Evolutionary conservation across 345 rosid genomes (phyloP).

Genomic region (Corchorus olitorius): DNA sequence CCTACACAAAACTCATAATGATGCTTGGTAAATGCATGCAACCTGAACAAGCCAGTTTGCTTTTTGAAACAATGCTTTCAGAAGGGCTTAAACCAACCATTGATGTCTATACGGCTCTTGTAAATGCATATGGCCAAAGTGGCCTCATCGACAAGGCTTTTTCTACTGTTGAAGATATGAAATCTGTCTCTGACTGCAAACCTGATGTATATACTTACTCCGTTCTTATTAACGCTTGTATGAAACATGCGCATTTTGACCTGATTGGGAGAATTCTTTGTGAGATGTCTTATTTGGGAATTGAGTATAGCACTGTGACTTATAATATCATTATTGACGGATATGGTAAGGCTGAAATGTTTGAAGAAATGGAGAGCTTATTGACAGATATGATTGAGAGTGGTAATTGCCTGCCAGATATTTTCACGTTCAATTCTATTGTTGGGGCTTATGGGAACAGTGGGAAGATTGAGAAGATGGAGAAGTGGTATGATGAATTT

Average conservation of each 20-base stretch:
- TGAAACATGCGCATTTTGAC: constrained; percentile 52
- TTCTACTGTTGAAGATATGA: constrained; percentile 63
- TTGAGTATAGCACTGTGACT: constrained; percentile 58
- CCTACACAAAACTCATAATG: constrained; percentile 63
- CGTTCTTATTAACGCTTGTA: constrained; percentile 58
- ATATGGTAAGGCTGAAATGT: constrained; percentile 74
- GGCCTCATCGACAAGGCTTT: constrained; percentile 58
- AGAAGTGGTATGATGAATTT: constrained; percentile 75
- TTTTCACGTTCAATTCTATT: constrained; percentile 72
- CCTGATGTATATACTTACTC: constrained; percentile 82
- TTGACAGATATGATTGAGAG: constrained; percentile 68
- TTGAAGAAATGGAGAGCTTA: constrained; percentile 66
- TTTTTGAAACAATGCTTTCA: constrained; percentile 64
- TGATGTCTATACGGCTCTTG: constrained; percentile 80
- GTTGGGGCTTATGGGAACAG: constrained; percentile 66
- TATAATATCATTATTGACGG: constrained; percentile 76
- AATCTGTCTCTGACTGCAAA: constrained; percentile 62
- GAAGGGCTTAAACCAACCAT: constrained; percentile 73
- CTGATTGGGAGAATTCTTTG: constrained; percentile 47
- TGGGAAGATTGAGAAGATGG: constrained; percentile 61
- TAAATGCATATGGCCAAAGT: constrained; percentile 66
- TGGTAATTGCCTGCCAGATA: constrained; percentile 62
- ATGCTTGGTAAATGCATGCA: constrained; percentile 78
- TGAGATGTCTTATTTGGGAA: constrained; percentile 81
- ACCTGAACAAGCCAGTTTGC: constrained; percentile 66